Percentiles rank a stretch among this genome's conserved stretches.
Evolutionary conservation across 495 filamentous ascomycete genomes (phyloP).

Genomic region (Penicillium subrubescens): DNA sequence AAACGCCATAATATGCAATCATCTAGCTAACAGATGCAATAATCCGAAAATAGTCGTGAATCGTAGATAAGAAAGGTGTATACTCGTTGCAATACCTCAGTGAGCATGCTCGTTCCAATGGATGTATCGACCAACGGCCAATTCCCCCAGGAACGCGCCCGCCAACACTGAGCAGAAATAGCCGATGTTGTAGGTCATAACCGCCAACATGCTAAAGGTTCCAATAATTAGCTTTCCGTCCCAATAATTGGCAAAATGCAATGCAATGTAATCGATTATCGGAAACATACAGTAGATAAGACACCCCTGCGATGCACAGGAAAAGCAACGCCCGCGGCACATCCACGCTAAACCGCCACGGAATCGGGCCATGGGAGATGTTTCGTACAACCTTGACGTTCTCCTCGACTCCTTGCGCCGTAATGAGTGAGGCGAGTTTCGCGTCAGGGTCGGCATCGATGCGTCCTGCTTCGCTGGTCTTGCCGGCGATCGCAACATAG

Average conservation of each 20-base stretch:
- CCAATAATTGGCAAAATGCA: not conserved
- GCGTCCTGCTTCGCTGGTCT: constrained; percentile 55
- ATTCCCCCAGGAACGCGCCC: constrained; percentile 81
- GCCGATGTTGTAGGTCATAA: constrained; percentile 97
- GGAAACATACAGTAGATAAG: constrained; percentile 79
- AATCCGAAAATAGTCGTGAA: constrained; percentile 1
- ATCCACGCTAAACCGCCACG: constrained; percentile 81
- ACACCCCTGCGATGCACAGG: constrained; percentile 70
- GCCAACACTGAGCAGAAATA: constrained; percentile 87
- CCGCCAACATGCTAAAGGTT: constrained; percentile 81
- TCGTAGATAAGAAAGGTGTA: not conserved
- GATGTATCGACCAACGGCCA: constrained; percentile 72
- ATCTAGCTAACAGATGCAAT: not conserved
- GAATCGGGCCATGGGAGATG: constrained; percentile 45
- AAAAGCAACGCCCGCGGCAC: constrained; percentile 69
- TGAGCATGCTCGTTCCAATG: constrained; percentile 35
- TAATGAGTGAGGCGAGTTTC: constrained; percentile 59
- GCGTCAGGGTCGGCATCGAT: constrained; percentile 57
- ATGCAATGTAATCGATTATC: not conserved
- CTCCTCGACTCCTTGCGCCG: constrained; percentile 73
- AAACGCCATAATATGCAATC: not conserved
- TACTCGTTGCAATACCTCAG: constrained; percentile 9
- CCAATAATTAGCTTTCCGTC: not conserved
- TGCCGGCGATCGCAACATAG: constrained; percentile 74
- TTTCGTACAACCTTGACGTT: constrained; percentile 67